Evolutionary conservation across 2,329 filamentous ascomycete species (phyloP), one percentile per base, ranked within the genome.

Genomic region (Rutstroemia sydowiana): DNA sequence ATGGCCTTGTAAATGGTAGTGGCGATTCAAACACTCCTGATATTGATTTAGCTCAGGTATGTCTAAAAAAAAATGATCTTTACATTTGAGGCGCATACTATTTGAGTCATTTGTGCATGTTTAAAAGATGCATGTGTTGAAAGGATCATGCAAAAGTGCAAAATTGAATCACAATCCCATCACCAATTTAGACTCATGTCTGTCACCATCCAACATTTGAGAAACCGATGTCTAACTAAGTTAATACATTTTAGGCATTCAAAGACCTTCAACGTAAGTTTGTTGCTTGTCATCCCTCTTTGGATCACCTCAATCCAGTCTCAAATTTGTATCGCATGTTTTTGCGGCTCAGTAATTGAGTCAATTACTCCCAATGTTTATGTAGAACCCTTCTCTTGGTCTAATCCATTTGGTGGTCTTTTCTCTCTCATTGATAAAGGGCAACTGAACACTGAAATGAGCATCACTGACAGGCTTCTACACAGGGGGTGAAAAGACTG

Each of bases 401-500:
- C 18, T 31, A 23, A 18, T 31, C 21, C 11, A 20, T 20, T 34
- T 47, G 45, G 37, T 37, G 9, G 10, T 30, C n/a, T 11, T 37
- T 14, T 13, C 4, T 3, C 11, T 39, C 32, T 23, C 26, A 10
- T 9, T 36, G 18, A n/a, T n/a, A n/a, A n/a, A n/a, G n/a, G n/a
- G n/a, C n/a, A n/a, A n/a, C n/a, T n/a, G n/a, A n/a, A n/a, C n/a
- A n/a, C n/a, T n/a, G n/a, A n/a, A n/a, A n/a, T n/a, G n/a, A n/a
- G n/a, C n/a, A n/a, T n/a, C 41, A 34, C 41, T 50, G 31, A 50
- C 48, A 20, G n/a, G 11, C 37, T 10, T 41, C 18, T 13, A 20
- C 30, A 21, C 49, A 52, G 64, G 62, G 48, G 78, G 78, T 58
- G 78, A 82, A 55, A 73, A 77, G 58, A 69, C 77, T 3, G 78